Evolutionary conservation across 805 yeast genomes (phyloP), one percentile per base, ranked within the genome.

Genomic region (Pichia manshurica): DNA sequence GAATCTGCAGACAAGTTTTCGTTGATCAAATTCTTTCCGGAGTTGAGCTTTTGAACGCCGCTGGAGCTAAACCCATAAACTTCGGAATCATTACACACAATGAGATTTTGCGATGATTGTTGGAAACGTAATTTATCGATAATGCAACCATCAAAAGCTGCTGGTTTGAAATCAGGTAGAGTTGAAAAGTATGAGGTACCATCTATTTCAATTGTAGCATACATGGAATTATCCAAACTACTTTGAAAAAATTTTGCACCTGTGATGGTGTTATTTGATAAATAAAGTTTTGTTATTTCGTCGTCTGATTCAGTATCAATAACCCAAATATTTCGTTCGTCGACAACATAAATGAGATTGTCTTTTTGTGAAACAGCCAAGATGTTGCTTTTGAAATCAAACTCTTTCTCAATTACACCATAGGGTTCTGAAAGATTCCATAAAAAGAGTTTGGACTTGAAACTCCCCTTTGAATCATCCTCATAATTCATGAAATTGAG

Each of bases 401-500:
- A 8, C 29, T 61, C 62, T n/a, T 47, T 49, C 25, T 55, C 50
- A 19, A 60, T 47, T 17, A 46, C 45, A 0, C 51, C 49, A 16
- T 19, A n/a, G 9, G 33, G 21, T 0, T 48, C 52, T 1, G 49
- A 54, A 6, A 44, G 16, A 10, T 54, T 42, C 64, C 64, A 61
- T 13, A 53, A 22, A 1, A 51, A 22, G 9, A 60, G 34, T 13
- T 50, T 50, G 1, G 58, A 33, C 16, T 33, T 33, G 9, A 33
- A 8, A 9, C 12, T 33, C 12, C 36, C 12, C 8, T n/a, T n/a
- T 9, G 36, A 53, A 3, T 39, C 36, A 2, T 33, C 20, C 3
- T 45, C 55, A 33, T 40, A 47, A 45, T 56, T 57, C 40, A 58
- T 49, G 9, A 49, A 53, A 17, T 58, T 45, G 13, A 47, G 52